These are phyloP conservation scores for Marasmius tenuissimus DNA, from an alignment of 1,284 basidiomycete species.

Conservation along the genomic window DNA sequence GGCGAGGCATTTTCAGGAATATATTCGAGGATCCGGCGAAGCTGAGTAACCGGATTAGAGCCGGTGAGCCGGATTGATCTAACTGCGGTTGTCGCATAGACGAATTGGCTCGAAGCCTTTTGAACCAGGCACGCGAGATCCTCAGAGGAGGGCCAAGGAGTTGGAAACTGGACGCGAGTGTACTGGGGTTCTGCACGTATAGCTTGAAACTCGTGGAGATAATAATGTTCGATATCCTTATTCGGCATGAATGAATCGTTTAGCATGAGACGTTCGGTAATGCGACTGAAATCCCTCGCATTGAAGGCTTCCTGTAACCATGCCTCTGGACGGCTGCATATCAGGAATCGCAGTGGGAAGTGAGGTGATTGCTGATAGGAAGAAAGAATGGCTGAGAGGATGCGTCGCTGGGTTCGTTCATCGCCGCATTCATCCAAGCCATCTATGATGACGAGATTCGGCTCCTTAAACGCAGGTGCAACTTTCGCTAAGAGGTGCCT, in stretches of 20 bases:
- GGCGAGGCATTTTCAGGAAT: background rate
- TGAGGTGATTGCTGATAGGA: background rate
- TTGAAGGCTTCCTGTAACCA: slow-evolving; percentile 21
- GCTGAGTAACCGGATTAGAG: slow-evolving; percentile 20
- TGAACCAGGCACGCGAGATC: slow-evolving; percentile 19
- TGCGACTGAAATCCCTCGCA: background rate
- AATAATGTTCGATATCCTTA: background rate
- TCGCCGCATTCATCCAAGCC: slow-evolving; percentile 4
- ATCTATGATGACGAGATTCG: slow-evolving; percentile 1
- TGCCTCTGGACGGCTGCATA: slow-evolving; percentile 23
- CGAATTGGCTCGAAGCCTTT: slow-evolving; percentile 22
- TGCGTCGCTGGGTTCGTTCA: background rate
- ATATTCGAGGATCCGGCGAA: slow-evolving; percentile 19
- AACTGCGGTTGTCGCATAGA: slow-evolving; percentile 25
- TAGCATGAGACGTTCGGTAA: background rate
- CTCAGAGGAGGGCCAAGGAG: slow-evolving; percentile 18
- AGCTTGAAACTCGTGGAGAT: background rate
- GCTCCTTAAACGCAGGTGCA: no score
- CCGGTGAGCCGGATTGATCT: slow-evolving; percentile 24
- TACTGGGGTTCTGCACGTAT: background rate
- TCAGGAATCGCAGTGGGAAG: slow-evolving; percentile 24
- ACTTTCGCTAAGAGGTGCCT: background rate
- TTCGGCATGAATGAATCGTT: background rate
- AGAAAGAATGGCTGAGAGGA: background rate
- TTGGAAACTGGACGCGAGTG: background rate